These are phyloP conservation scores for Scleroderma citrinum DNA, from an alignment of 768 basidiomycete genomes.

Conservation along the genomic window DNA sequence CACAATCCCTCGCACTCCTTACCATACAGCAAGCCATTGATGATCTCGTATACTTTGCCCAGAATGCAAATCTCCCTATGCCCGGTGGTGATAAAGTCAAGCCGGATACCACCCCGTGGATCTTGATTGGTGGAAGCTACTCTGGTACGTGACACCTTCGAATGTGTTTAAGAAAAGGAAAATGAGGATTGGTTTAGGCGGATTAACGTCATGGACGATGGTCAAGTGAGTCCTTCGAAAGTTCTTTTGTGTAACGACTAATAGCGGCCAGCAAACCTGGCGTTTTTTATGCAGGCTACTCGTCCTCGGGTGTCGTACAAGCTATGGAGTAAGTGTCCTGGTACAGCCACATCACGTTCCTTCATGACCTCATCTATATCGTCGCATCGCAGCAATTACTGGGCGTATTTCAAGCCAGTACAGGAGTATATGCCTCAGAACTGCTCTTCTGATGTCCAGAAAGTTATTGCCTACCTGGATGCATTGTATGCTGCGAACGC, in stretches of 20 bases:
- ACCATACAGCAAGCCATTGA: constrained; percentile 73
- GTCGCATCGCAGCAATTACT: constrained; percentile 14
- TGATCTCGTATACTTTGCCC: constrained; percentile 64
- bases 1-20: constrained; percentile 50
- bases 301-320: constrained; percentile 43
- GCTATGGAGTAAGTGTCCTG: constrained; percentile 32
- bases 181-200: constrained; percentile 19
- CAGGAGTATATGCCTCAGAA: constrained; percentile 63
- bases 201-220: constrained; percentile 59
- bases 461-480: constrained; percentile 58
- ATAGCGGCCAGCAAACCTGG: constrained; percentile 27
- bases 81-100: constrained; percentile 55
- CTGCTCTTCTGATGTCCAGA: constrained; percentile 67
- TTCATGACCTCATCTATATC: not conserved
- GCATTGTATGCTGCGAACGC: constrained; percentile 43
- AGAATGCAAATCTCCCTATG: constrained; percentile 62
- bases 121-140: constrained; percentile 39
- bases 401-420: constrained; percentile 64
- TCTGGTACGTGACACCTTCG: constrained; percentile 16
- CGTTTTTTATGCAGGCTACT: constrained; percentile 38
- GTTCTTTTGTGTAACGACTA: not conserved
- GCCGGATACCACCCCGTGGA: constrained; percentile 45
- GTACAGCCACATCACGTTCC: not conserved
- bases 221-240: constrained; percentile 42
- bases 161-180: not conserved